Evolutionary conservation across 192 early-diverging fungal genomes (phyloP).

Genomic region (Coemansia sp.): DNA sequence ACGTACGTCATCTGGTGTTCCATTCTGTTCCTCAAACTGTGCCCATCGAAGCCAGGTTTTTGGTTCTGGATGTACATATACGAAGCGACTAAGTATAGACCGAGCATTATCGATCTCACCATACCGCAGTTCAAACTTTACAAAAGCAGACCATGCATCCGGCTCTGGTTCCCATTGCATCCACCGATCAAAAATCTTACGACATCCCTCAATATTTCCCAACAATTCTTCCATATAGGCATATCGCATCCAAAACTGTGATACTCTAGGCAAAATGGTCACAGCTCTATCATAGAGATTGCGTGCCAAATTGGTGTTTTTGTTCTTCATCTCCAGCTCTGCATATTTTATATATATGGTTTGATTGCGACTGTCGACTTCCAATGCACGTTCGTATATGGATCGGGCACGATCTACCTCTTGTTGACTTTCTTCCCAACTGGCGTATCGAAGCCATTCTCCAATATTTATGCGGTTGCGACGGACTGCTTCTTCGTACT

Average conservation of each 20-base stretch:
- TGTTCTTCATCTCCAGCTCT: conserved; percentile 98
- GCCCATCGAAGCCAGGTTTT: conserved; percentile 97
- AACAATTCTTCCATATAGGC: conserved; percentile 97
- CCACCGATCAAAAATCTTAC: conserved; percentile 98
- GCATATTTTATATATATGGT: conserved; percentile 89
- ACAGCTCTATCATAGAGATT: conserved; percentile 94
- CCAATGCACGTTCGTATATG: conserved; percentile 89
- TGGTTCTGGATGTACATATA: conserved; percentile 84
- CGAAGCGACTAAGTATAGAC: conserved; percentile 78
- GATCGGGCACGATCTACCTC: conserved; percentile 84
- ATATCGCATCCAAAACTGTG: conserved; percentile 94
- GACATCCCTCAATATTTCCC: conserved; percentile 81
- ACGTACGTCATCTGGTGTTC: conserved; percentile 63
- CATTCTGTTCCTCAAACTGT: conserved; percentile 87
- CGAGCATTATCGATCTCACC: conserved; percentile 78
- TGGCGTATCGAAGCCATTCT: conserved; percentile 94
- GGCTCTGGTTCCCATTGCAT: conserved; percentile 97
- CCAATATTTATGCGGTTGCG: conserved; percentile 81
- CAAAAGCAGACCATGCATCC: conserved; percentile 90
- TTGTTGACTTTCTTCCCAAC: conserved; percentile 90
- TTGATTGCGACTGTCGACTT: conserved; percentile 83
- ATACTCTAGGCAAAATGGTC: conserved; percentile 76
- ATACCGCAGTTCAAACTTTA: conserved; percentile 92
- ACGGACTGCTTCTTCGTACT: conserved; percentile 89
- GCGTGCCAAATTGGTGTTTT: conserved; percentile 87